phyloP scores from a whole-genome alignment of 2,329 filamentous ascomycete genomes.

The Metarhizium guizhouense region DNA sequence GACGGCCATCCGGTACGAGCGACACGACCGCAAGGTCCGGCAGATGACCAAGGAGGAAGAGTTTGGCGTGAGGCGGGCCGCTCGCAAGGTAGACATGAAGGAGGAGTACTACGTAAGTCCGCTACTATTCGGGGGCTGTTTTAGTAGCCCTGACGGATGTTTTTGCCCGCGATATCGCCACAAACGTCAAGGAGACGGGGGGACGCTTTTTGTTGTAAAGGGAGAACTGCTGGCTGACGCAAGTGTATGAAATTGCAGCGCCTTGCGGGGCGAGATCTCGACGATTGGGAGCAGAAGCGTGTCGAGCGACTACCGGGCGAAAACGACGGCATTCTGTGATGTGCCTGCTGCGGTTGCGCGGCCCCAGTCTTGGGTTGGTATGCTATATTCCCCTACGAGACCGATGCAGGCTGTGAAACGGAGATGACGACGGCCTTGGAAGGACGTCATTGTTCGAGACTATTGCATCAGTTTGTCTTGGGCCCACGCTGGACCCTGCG shows the following conservation, averaged over 20 bases:
- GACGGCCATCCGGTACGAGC: constrained; percentile 87
- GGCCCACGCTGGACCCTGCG: background rate
- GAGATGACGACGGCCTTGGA: constrained; percentile 5
- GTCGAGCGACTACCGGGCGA: constrained; percentile 86
- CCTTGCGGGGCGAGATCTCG: constrained; percentile 71
- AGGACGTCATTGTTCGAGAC: constrained; percentile 3
- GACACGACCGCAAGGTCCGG: constrained; percentile 80
- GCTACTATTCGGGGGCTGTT: background rate
- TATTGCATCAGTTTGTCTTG: background rate
- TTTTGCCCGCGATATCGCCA: no score
- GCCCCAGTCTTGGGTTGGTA: background rate
- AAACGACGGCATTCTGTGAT: constrained; percentile 67
- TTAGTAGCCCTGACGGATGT: no score
- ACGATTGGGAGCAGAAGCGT: constrained; percentile 94
- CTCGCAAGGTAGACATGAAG: constrained; percentile 66
- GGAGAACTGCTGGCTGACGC: background rate
- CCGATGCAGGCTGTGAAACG: background rate
- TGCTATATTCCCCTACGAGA: background rate
- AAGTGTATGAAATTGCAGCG: constrained; percentile 13
- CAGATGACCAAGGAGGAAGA: constrained; percentile 81
- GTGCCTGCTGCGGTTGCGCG: background rate
- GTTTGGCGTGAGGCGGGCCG: constrained; percentile 65
- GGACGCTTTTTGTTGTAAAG: no score
- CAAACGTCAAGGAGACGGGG: no score
- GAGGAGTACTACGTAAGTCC: constrained; percentile 77